Evolutionary conservation across 495 filamentous ascomycete genomes (phyloP).

Genomic region (Haplographium delicatum): DNA sequence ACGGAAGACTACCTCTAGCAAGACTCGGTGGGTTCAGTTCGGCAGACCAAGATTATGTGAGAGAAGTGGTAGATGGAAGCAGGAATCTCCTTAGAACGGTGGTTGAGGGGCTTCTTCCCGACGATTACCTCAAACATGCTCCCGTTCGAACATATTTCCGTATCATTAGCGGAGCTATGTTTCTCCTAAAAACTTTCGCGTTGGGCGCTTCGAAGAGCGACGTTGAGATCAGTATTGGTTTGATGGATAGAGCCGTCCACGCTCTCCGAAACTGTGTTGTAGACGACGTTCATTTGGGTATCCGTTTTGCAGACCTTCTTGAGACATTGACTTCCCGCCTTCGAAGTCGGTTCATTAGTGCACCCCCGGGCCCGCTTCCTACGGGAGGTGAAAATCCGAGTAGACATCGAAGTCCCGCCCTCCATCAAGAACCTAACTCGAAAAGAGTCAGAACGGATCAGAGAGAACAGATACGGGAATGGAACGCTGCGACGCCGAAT

Average conservation of each 20-base stretch:
- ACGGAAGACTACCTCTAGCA: slow-evolving; percentile 48
- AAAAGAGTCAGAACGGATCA: slow-evolving; percentile 20
- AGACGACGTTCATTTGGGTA: slow-evolving; percentile 93
- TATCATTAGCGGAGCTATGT: slow-evolving; percentile 91
- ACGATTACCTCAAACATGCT: slow-evolving; percentile 81
- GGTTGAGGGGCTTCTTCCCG: slow-evolving; percentile 74
- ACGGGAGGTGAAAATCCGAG: slow-evolving; percentile 3
- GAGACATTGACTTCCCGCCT: slow-evolving; percentile 73
- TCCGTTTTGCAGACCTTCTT: slow-evolving; percentile 87
- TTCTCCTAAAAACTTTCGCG: slow-evolving; percentile 89
- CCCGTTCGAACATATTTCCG: slow-evolving; percentile 93
- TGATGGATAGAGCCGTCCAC: slow-evolving; percentile 75
- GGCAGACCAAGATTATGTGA: slow-evolving; percentile 72
- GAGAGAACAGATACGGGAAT: slow-evolving; percentile 18
- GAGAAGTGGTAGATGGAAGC: slow-evolving; percentile 81
- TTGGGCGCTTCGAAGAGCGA: slow-evolving; percentile 87
- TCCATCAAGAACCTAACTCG: slow-evolving; percentile 14
- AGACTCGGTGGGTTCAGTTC: slow-evolving; percentile 50
- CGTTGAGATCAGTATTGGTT: slow-evolving; percentile 69
- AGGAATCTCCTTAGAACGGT: slow-evolving; percentile 79
- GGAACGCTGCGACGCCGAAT: slow-evolving; percentile 25
- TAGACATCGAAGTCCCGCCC: slow-evolving; percentile 16
- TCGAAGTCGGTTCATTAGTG: slow-evolving; percentile 66
- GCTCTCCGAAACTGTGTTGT: slow-evolving; percentile 82
- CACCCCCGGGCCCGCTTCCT: slow-evolving; percentile 30